Conservation (phyloP, 2,329 filamentous ascomycete genomes). For the Pleurostoma richardsiae region DNA sequence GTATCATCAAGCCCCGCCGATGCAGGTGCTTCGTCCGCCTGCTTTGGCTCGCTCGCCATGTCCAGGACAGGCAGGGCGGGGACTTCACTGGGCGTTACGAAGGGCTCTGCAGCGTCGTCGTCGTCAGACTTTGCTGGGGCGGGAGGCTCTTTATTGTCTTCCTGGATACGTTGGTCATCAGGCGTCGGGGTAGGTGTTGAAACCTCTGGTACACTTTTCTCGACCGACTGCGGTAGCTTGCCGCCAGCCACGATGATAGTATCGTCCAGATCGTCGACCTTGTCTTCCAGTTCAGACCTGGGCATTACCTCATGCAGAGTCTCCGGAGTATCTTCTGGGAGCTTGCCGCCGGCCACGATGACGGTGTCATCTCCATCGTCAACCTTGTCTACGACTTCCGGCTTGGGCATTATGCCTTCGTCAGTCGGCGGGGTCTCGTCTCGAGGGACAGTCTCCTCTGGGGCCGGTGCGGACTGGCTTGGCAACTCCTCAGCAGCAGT, state of each 20-base stretch:
- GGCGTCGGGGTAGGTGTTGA: too few relatives aligned
- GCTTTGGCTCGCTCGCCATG: too few relatives aligned
- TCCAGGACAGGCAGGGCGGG: too few relatives aligned
- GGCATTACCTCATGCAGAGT: neutral
- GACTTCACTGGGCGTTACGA: too few relatives aligned
- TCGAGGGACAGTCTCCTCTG: neutral
- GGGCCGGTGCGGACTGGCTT: slow-evolving; percentile 3
- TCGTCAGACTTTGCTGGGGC: too few relatives aligned
- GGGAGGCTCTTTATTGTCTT: too few relatives aligned
- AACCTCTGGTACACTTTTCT: too few relatives aligned
- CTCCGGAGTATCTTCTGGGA: slow-evolving; percentile 1
- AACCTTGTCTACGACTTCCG: neutral
- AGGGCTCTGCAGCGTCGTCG: too few relatives aligned
- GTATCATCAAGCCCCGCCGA: too few relatives aligned
- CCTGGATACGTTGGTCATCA: too few relatives aligned
- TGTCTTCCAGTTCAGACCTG: neutral
- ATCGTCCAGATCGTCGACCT: slow-evolving; percentile 1
- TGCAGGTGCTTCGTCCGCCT: too few relatives aligned
- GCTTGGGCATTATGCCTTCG: neutral
- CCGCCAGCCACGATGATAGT: neutral
- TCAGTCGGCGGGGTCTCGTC: neutral
- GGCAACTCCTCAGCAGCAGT: slow-evolving; percentile 2
- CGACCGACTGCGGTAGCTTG: neutral
- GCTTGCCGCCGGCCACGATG: neutral
- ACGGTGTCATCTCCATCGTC: neutral